phyloP scores from a whole-genome alignment of 768 basidiomycete species.

The Trametes maxima region DNA sequence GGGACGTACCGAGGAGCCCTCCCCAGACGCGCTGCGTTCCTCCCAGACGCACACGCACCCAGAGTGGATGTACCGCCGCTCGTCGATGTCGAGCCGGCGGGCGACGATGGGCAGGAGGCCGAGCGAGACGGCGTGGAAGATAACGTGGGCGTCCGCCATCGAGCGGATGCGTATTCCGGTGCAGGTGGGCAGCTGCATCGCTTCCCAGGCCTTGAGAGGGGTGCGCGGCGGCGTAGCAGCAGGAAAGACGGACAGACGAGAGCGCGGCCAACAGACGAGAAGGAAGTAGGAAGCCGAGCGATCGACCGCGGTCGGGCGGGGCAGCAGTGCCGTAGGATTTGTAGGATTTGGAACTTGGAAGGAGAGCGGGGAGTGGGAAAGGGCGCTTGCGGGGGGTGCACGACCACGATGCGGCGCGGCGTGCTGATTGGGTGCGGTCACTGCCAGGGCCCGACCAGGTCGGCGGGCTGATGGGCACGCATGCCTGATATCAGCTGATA shows the following conservation, averaged over 20 bases:
- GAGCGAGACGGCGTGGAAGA: constrained; percentile 72
- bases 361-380: constrained; percentile 5
- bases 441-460: background rate
- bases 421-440: constrained; percentile 7
- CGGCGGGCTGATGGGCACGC: constrained; percentile 5
- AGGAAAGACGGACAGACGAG: background rate
- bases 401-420: background rate
- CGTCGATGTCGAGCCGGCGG: constrained; percentile 74
- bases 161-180: constrained; percentile 62
- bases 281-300: background rate
- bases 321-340: background rate
- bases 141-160: constrained; percentile 66
- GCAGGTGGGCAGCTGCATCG: constrained; percentile 67
- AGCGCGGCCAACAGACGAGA: background rate
- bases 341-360: background rate
- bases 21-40: constrained; percentile 69
- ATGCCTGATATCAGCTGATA: too few relatives aligned
- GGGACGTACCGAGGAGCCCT: constrained; percentile 61
- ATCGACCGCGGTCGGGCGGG: too few relatives aligned
- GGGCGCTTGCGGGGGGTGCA: background rate
- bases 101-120: constrained; percentile 64
- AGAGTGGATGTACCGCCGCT: constrained; percentile 64
- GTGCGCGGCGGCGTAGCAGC: background rate
- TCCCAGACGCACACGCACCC: constrained; percentile 86
- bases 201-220: background rate